Base-by-base conservation (phyloP, 1,284 basidiomycete species). In the Cystobasidium slooffiae region DNA sequence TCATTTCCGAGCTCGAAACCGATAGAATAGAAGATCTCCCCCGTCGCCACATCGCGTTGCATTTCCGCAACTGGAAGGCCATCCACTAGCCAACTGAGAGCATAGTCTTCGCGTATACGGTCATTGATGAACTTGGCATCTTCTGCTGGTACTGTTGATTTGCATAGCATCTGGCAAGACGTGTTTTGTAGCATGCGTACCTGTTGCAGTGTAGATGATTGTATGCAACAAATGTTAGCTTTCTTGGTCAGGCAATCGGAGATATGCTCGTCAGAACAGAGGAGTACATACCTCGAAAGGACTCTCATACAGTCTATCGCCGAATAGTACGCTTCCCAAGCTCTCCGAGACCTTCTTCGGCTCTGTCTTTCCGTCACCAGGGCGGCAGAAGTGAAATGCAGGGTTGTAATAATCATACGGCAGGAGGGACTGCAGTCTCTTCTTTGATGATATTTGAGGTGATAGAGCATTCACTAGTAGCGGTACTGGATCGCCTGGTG, bases 61-160 rank as follows among this genome's bases (percentile, higher is more conserved):
- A 79, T 78, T 83, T 96, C 93, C 6, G 93, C 93, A 8, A 92
- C 93, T 4, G 96, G 96, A 47, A 98, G 86, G 3, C 95, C 95
- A 80, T 98, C 95, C 58, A 98, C 86, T 70, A 98, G 89, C 90
- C 94, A 96, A 81, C 97, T 97, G 76, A 97, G 84, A 0, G 93
- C 93, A 81, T 97, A 98, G 80, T 94, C 91, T 81, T 97, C 93
- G 59, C 87, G 86, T 81, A 98, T 96, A 65, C 93, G 89, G 74
- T 91, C 89, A 79, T 97, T 97, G 82, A 98, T 90, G 82, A 97
- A 97, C 76, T 87, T 88, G 20, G 91, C 90, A 77, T 96, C 90
- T 74, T 91, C 87, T 20, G 85, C 84, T 0, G 88, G 86, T 14
- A 97, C 86, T 37, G 85, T 83, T 10, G 85, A 82, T 37, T 84